Percentiles rank a stretch among this genome's conserved stretches.
These are phyloP conservation scores for Pyricularia sp. DNA, from an alignment of 2,329 filamentous ascomycete species.

Conservation along the genomic window DNA sequence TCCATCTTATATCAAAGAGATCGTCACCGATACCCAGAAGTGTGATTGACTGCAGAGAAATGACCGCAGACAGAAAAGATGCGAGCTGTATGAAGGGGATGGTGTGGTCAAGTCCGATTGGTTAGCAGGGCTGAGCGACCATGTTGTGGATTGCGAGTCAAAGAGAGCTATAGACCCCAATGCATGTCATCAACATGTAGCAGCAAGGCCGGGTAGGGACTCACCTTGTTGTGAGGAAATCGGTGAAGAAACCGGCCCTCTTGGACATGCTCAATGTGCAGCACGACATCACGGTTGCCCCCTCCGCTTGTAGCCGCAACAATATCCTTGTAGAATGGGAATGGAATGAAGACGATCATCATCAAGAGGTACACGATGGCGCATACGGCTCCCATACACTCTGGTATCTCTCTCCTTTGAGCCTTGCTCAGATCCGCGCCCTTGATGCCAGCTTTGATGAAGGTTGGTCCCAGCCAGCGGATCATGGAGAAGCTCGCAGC, in stretches of 20 bases:
- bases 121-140: not conserved
- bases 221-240: slow-evolving; percentile 89
- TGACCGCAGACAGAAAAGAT: slow-evolving; percentile 87
- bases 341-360: slow-evolving; percentile 88
- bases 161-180: not conserved
- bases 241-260: slow-evolving; percentile 78
- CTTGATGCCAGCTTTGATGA: slow-evolving; percentile 80
- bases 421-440: slow-evolving; percentile 76
- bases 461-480: slow-evolving; percentile 84
- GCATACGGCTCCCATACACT: slow-evolving; percentile 92
- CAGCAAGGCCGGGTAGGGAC: not conserved
- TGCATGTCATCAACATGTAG: too few relatives aligned
- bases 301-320: slow-evolving; percentile 90
- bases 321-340: slow-evolving; percentile 97
- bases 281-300: slow-evolving; percentile 79
- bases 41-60: slow-evolving; percentile 83
- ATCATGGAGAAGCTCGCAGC: slow-evolving; percentile 76
- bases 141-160: not conserved
- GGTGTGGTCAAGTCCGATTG: not conserved
- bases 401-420: slow-evolving; percentile 68
- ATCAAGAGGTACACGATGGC: slow-evolving; percentile 85
- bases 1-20: slow-evolving; percentile 96
- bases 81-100: slow-evolving; percentile 53
- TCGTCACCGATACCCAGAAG: slow-evolving; percentile 93
- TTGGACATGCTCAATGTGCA: slow-evolving; percentile 64